These are phyloP conservation scores for Phytophthora multivora DNA, from an alignment of 352 stramenopile species.

Conservation along the genomic window DNA sequence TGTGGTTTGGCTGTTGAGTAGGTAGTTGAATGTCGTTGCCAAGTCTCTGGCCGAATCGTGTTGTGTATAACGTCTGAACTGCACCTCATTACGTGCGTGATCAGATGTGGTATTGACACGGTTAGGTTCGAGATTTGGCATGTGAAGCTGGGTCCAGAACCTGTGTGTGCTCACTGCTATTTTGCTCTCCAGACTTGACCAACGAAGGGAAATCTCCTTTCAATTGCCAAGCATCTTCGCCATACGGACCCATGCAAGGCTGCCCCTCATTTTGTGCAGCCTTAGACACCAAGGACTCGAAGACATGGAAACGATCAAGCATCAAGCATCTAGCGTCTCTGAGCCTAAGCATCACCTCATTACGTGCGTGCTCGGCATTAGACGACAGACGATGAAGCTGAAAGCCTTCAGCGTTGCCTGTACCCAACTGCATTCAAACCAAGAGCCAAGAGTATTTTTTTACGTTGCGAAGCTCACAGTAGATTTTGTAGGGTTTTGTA, in stretches of 20 bases:
- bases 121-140: slow-evolving; percentile 5
- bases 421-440: too few relatives aligned
- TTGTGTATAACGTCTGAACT: slow-evolving; percentile 11
- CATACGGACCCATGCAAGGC: neutral
- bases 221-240: neutral
- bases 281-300: neutral
- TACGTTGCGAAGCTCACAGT: neutral
- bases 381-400: neutral
- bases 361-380: slow-evolving; percentile 8
- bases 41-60: slow-evolving; percentile 8
- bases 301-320: neutral
- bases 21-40: slow-evolving; percentile 4
- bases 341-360: slow-evolving; percentile 12
- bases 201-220: neutral
- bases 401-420: neutral
- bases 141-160: slow-evolving; percentile 4
- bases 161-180: neutral
- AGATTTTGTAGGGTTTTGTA: neutral
- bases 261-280: slow-evolving; percentile 12
- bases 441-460: neutral
- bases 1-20: neutral
- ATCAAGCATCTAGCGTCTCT: neutral
- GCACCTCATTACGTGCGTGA: slow-evolving; percentile 38
- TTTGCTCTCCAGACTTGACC: slow-evolving; percentile 2
- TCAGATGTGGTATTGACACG: slow-evolving; percentile 2